phyloP scores from a whole-genome alignment of 2,329 filamentous ascomycete genomes.

The Colletotrichum abscissum region DNA sequence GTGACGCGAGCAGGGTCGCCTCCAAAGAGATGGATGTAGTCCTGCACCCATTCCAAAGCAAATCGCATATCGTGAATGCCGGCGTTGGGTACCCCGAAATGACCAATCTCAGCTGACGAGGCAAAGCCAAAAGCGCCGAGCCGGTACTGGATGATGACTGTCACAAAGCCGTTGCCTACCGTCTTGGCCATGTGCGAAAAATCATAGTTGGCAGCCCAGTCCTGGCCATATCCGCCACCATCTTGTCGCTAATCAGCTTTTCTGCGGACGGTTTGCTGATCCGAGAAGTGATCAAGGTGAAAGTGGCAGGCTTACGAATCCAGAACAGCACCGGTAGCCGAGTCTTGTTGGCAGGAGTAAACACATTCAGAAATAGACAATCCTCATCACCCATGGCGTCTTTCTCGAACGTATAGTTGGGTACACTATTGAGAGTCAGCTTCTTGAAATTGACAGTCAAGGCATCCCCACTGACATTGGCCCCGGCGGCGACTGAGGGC shows the following conservation, averaged over 20 bases:
- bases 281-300: neutral
- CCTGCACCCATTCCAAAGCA: conserved; percentile 70
- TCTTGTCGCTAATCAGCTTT: neutral
- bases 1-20: conserved; percentile 73
- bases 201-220: neutral
- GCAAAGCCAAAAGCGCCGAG: conserved; percentile 10
- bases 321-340: neutral
- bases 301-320: neutral
- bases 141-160: conserved; percentile 10
- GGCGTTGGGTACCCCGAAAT: conserved; percentile 54
- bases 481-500: neutral
- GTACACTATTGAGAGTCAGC: conserved; percentile 43
- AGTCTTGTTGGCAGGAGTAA: neutral
- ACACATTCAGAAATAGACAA: neutral
- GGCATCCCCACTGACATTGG: neutral
- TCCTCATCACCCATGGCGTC: conserved; percentile 46
- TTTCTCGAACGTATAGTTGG: conserved; percentile 43
- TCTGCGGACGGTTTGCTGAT: neutral
- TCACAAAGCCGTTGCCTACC: neutral
- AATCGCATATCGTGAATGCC: conserved; percentile 70
- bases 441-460: conserved; percentile 32
- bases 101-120: conserved; percentile 13
- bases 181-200: neutral
- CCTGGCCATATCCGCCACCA: neutral
- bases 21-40: conserved; percentile 73